These are phyloP conservation scores for Petunia hybrid DNA, from an alignment of 305 asterid genomes.

Conservation along the genomic window DNA sequence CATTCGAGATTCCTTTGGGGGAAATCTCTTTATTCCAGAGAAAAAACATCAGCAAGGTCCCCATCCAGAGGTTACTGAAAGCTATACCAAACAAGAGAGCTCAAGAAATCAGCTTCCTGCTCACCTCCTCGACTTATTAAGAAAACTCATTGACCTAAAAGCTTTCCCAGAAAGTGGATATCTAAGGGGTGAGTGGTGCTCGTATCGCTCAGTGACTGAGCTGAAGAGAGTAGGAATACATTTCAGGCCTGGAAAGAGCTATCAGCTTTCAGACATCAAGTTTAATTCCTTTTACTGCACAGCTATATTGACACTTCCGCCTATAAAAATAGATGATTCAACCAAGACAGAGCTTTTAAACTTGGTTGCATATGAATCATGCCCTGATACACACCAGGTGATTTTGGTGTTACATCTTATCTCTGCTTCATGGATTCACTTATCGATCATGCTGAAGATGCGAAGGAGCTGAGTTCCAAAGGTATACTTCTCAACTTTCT, in stretches of 20 bases:
- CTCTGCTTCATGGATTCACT: conserved; percentile 28
- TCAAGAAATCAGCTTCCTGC: background rate
- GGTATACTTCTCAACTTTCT: conserved; percentile 29
- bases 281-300: background rate
- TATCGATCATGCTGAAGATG: conserved; percentile 32
- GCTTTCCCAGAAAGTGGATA: background rate
- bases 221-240: conserved; percentile 24
- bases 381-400: conserved; percentile 27
- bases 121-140: conserved; percentile 29
- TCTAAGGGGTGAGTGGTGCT: conserved; percentile 24
- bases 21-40: too few relatives aligned
- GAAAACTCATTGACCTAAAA: background rate
- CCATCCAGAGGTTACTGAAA: background rate
- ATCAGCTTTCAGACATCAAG: background rate
- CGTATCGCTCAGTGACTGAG: conserved; percentile 32
- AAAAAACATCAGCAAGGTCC: too few relatives aligned
- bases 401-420: conserved; percentile 29
- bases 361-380: conserved; percentile 34
- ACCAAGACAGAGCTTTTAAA: conserved; percentile 30
- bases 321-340: conserved; percentile 31
- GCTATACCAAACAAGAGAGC: background rate
- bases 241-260: conserved; percentile 1
- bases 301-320: conserved; percentile 27
- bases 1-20: background rate
- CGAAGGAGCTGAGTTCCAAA: conserved; percentile 23